phyloP scores from a whole-genome alignment of 495 filamentous ascomycete genomes.

The Aspergillus hancockii region DNA sequence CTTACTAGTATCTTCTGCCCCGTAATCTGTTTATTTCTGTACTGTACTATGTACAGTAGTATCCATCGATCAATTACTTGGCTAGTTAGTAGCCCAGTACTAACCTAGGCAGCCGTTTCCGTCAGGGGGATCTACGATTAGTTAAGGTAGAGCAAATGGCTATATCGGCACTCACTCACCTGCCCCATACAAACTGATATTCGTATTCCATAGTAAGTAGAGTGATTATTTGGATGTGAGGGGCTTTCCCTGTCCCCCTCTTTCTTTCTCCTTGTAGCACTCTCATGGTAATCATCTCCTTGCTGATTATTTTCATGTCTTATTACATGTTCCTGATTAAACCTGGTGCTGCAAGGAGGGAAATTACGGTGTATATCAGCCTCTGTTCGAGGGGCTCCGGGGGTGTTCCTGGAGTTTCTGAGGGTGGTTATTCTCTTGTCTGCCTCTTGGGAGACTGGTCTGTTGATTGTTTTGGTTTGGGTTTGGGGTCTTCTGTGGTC shows the following conservation, averaged over 20 bases:
- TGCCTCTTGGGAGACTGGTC: too few relatives aligned
- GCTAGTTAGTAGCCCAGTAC: neutral
- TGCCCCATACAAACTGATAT: neutral
- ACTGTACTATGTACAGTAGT: too few relatives aligned
- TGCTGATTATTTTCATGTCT: neutral
- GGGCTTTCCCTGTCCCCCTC: neutral
- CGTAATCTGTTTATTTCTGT: neutral
- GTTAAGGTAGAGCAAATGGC: neutral
- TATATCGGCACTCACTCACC: neutral
- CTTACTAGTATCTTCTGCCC: neutral
- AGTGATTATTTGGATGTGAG: neutral
- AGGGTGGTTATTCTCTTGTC: too few relatives aligned
- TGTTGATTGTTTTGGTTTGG: too few relatives aligned
- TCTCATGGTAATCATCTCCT: neutral
- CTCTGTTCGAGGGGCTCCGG: neutral
- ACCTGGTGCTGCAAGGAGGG: slow-evolving; percentile 1
- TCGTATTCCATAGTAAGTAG: neutral
- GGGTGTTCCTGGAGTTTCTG: neutral
- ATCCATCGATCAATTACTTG: neutral
- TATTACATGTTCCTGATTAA: neutral
- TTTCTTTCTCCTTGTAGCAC: too few relatives aligned
- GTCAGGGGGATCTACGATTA: slow-evolving; percentile 7
- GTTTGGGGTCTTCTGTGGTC: too few relatives aligned
- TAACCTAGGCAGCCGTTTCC: slow-evolving; percentile 1
- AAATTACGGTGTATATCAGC: neutral